Evolutionary conservation across 768 basidiomycete species (phyloP).

Genomic region (Russula compacta): DNA sequence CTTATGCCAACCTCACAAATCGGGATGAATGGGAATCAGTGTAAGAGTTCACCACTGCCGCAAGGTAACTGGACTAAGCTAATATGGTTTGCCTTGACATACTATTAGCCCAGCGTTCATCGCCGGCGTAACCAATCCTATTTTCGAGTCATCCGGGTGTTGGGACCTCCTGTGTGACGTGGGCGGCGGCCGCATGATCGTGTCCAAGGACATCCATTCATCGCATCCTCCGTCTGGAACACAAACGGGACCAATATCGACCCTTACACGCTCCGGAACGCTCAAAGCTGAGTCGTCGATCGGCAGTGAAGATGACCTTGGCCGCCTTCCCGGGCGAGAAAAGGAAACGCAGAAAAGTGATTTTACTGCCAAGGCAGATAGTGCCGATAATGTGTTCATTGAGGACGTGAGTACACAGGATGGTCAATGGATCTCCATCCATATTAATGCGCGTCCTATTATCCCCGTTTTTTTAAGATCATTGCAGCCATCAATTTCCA

Average conservation of each 20-base stretch:
- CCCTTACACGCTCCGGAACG: slow-evolving; percentile 48
- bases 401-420: slow-evolving; percentile 66
- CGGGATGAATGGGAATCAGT: slow-evolving; percentile 85
- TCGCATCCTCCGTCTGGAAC: slow-evolving; percentile 35
- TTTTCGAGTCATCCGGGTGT: slow-evolving; percentile 75
- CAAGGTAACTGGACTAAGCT: not conserved
- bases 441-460: not conserved
- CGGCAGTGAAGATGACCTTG: slow-evolving; percentile 63
- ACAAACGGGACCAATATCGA: slow-evolving; percentile 27
- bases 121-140: slow-evolving; percentile 95
- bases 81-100: not conserved
- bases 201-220: slow-evolving; percentile 74
- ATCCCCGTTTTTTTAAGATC: slow-evolving; percentile 41
- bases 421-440: not conserved
- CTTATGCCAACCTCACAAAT: slow-evolving; percentile 86
- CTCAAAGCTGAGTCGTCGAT: slow-evolving; percentile 55
- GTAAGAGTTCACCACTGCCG: slow-evolving; percentile 39
- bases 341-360: slow-evolving; percentile 38
- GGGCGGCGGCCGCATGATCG: slow-evolving; percentile 74
- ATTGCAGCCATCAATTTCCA: slow-evolving; percentile 82
- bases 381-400: slow-evolving; percentile 77
- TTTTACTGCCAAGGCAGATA: slow-evolving; percentile 47
- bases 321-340: slow-evolving; percentile 46
- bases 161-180: slow-evolving; percentile 97
- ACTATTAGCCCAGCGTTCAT: slow-evolving; percentile 74